A percentile compares a stretch with the other conserved stretches of the same genome.
phyloP scores from a whole-genome alignment of 768 basidiomycete genomes.

The Symmetrospora coprosmae region DNA sequence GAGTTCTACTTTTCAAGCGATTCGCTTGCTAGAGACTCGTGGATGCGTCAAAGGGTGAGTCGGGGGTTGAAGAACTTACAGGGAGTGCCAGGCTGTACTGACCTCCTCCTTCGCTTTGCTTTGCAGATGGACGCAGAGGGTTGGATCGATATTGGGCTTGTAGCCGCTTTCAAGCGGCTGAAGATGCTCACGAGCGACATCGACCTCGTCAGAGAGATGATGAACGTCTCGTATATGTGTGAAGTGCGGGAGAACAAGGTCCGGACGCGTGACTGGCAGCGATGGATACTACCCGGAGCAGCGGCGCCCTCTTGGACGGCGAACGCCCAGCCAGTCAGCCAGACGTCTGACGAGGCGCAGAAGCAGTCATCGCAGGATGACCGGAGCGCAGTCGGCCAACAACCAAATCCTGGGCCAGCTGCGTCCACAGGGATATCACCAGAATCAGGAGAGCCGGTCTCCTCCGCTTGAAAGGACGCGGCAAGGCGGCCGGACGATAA shows the following conservation, averaged over 20 bases:
- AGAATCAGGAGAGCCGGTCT: no score
- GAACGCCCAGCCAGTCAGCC: no score
- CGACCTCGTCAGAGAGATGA: conserved; percentile 54
- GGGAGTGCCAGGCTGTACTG: not conserved
- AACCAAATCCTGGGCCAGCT: no score
- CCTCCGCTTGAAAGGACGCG: no score
- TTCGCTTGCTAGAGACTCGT: conserved; percentile 78
- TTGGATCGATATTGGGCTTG: conserved; percentile 66
- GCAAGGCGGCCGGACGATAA: no score
- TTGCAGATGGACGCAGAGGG: conserved; percentile 73
- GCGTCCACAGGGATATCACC: no score
- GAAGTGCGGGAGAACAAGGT: conserved; percentile 52
- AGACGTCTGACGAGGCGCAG: no score
- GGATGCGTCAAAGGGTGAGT: conserved; percentile 55
- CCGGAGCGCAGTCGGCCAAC: no score
- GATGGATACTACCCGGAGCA: conserved; percentile 20
- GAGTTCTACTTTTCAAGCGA: conserved; percentile 86
- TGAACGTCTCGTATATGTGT: conserved; percentile 52
- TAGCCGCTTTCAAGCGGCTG: conserved; percentile 80
- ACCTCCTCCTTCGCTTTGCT: not conserved
- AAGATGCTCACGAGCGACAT: conserved; percentile 48
- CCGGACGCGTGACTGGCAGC: conserved; percentile 38
- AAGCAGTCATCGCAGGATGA: no score
- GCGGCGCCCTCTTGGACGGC: no score
- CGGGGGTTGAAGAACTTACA: not conserved